A percentile compares a stretch with the other conserved stretches of the same genome.
phyloP scores from a whole-genome alignment of 371 early-diverging fungal genomes.

The Actinomortierella wolfii region DNA sequence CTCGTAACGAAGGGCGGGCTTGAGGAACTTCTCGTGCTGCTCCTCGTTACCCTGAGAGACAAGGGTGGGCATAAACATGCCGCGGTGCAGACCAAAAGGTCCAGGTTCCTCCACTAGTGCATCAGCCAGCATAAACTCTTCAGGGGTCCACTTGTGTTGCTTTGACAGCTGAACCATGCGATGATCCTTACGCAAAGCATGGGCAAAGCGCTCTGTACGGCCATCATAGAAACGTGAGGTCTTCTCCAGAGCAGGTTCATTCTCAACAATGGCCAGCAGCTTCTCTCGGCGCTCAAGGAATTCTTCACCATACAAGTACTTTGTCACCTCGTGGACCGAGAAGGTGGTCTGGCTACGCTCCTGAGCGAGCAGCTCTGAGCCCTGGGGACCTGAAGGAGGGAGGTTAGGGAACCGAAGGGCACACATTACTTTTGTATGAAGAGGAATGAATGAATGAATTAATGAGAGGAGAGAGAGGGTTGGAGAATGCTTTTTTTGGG shows the following conservation, averaged over 20 bases:
- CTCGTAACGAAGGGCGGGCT: constrained; percentile 74
- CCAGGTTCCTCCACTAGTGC: constrained; percentile 59
- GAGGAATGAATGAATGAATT: background rate
- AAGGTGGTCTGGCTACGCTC: constrained; percentile 63
- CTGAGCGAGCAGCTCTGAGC: constrained; percentile 58
- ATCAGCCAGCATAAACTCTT: constrained; percentile 59
- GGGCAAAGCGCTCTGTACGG: constrained; percentile 55
- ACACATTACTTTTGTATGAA: constrained; percentile 21
- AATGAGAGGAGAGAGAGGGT: background rate
- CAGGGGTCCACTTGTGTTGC: constrained; percentile 57
- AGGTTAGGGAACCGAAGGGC: constrained; percentile 56
- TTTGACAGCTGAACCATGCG: constrained; percentile 57
- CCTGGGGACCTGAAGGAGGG: constrained; percentile 59
- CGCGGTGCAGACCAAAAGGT: constrained; percentile 50
- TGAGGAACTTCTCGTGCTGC: constrained; percentile 78
- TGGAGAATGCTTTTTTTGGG: background rate
- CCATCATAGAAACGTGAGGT: constrained; percentile 57
- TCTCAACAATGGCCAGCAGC: constrained; percentile 55
- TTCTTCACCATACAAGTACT: constrained; percentile 58
- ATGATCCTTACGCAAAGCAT: constrained; percentile 57
- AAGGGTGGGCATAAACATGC: constrained; percentile 78
- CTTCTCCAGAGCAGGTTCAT: constrained; percentile 67
- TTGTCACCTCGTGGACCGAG: constrained; percentile 55
- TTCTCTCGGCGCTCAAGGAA: constrained; percentile 56
- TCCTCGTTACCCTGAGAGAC: constrained; percentile 75